These are phyloP conservation scores for Eucalyptus cladocalyx DNA, from an alignment of 345 rosid species.

Conservation along the genomic window DNA sequence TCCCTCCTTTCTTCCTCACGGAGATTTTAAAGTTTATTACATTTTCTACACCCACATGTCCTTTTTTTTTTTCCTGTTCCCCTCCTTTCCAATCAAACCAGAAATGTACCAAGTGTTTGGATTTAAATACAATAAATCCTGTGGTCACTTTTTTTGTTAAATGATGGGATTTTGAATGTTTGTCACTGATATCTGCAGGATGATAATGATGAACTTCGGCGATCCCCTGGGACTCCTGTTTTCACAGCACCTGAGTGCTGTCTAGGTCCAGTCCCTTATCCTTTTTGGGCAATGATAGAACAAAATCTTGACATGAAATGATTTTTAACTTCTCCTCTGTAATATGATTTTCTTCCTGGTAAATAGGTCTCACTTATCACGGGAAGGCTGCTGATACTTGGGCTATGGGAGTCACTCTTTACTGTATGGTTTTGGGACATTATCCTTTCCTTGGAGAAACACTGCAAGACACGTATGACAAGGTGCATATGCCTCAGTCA, in stretches of 20 bases:
- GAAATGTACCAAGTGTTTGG: not conserved
- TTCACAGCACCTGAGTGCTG: conserved; percentile 99
- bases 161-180: not conserved
- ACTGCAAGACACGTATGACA: conserved; percentile 92
- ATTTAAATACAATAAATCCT: not conserved
- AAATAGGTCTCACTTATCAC: conserved; percentile 68
- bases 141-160: not conserved
- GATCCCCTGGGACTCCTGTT: conserved; percentile 99
- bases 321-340: not conserved
- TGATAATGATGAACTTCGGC: conserved; percentile 88
- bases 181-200: conserved; percentile 20
- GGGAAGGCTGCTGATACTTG: conserved; percentile 96
- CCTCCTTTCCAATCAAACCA: not conserved
- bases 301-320: not conserved
- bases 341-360: not conserved
- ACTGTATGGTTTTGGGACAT: conserved; percentile 71
- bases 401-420: conserved; percentile 94
- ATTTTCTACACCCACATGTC: not conserved
- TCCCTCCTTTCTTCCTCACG: not conserved
- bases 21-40: not conserved
- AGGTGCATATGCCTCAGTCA: conserved; percentile 29
- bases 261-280: conserved; percentile 38
- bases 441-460: conserved; percentile 97
- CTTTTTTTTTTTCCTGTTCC: not conserved
- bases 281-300: not conserved